A percentile compares a stretch with the other conserved stretches of the same genome.
Evolutionary conservation across 2,329 filamentous ascomycete species (phyloP).

Genomic region (Fusarium sp.): DNA sequence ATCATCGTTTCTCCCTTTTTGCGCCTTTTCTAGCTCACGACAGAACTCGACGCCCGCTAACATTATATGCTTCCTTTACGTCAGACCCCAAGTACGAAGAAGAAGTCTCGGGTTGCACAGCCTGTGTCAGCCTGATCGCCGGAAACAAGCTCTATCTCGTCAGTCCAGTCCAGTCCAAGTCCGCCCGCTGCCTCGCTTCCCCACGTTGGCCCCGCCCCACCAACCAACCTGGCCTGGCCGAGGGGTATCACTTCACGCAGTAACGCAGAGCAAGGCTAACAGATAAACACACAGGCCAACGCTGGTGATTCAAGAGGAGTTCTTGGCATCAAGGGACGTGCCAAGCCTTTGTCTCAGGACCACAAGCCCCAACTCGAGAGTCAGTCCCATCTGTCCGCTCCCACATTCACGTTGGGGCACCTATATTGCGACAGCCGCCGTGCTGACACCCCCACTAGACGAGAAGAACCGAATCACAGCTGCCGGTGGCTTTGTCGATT

Average conservation of each 20-base stretch:
- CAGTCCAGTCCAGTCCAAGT: slow-evolving; percentile 59
- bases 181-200: slow-evolving; percentile 25
- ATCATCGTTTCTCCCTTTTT: neutral
- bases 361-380: slow-evolving; percentile 99
- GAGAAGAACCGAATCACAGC: slow-evolving; percentile 97
- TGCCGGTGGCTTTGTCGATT: slow-evolving; percentile 97
- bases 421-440: slow-evolving; percentile 10
- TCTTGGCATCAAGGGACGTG: slow-evolving; percentile 94
- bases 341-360: slow-evolving; percentile 98
- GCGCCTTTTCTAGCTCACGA: neutral
- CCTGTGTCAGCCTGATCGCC: slow-evolving; percentile 89
- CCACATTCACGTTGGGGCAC: slow-evolving; percentile 26
- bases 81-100: slow-evolving; percentile 96
- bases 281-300: slow-evolving; percentile 76
- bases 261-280: slow-evolving; percentile 30
- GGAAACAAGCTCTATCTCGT: slow-evolving; percentile 95
- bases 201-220: slow-evolving; percentile 29
- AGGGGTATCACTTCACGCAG: slow-evolving; percentile 24
- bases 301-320: slow-evolving; percentile 96
- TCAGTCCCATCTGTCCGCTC: slow-evolving; percentile 56
- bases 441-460: slow-evolving; percentile 62
- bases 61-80: slow-evolving; percentile 15
- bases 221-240: slow-evolving; percentile 9
- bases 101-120: slow-evolving; percentile 97
- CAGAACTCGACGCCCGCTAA: slow-evolving; percentile 24